These are phyloP conservation scores for Bassia scoparia DNA, from an alignment of 148 eudicot species.

Conservation along the genomic window DNA sequence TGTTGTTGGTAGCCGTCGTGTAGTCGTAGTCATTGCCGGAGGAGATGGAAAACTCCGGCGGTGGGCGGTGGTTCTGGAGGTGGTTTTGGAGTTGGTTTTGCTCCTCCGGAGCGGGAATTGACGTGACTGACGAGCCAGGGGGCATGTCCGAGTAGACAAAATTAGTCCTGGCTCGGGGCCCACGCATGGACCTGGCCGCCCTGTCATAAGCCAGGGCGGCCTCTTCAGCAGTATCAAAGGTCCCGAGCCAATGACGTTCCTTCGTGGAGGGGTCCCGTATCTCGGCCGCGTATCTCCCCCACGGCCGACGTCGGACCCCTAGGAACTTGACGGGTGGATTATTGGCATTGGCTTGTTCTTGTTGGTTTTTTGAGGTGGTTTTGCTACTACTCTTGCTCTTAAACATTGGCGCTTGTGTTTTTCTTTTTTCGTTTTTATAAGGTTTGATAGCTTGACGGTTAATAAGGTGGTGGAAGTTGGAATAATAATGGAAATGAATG, in stretches of 20 bases:
- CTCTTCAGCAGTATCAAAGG: slow-evolving; percentile 56
- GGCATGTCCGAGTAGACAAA: slow-evolving; percentile 52
- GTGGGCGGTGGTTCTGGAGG: slow-evolving; percentile 1
- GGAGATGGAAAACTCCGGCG: slow-evolving; percentile 16
- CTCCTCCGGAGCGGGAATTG: slow-evolving; percentile 39
- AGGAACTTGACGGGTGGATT: slow-evolving; percentile 38
- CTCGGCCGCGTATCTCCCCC: slow-evolving; percentile 64
- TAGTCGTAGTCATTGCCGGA: background rate
- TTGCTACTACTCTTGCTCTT: slow-evolving; percentile 24
- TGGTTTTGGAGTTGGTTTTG: slow-evolving; percentile 2
- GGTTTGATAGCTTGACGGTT: background rate
- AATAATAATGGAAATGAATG: background rate
- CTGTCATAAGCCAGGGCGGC: slow-evolving; percentile 56
- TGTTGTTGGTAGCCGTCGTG: background rate
- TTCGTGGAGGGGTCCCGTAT: slow-evolving; percentile 55
- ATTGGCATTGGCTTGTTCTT: background rate
- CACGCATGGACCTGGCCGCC: slow-evolving; percentile 54
- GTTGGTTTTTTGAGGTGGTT: slow-evolving; percentile 5
- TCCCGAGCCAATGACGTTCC: slow-evolving; percentile 59
- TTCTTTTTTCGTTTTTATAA: background rate
- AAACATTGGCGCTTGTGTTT: slow-evolving; percentile 19
- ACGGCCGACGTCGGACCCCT: slow-evolving; percentile 50
- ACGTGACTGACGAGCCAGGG: slow-evolving; percentile 44
- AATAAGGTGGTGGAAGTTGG: background rate
- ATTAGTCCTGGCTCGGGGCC: slow-evolving; percentile 49